Percentiles rank a stretch among this genome's conserved stretches.
These are phyloP conservation scores for Corymbia calophylla DNA, from an alignment of 441 rosid species.

Conservation along the genomic window DNA sequence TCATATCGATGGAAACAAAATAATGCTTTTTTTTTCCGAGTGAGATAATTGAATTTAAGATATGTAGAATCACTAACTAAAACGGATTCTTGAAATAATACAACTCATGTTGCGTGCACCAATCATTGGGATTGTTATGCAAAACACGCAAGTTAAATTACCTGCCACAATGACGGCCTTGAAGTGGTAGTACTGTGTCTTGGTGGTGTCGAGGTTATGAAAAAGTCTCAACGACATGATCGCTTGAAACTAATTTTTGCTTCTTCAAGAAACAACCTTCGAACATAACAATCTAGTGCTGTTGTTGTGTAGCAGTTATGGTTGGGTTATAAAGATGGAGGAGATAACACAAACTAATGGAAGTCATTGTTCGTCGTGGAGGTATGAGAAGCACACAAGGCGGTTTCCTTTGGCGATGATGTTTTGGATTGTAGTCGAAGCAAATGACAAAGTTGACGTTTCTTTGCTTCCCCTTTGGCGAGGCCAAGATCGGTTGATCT, in stretches of 20 bases:
- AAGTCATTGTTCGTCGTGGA: background rate
- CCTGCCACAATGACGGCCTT: background rate
- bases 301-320: background rate
- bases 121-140: too few relatives aligned
- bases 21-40: too few relatives aligned
- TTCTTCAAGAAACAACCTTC: background rate
- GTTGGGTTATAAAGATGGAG: background rate
- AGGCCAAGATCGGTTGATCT: background rate
- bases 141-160: too few relatives aligned
- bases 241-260: background rate
- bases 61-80: too few relatives aligned
- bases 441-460: background rate
- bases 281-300: background rate
- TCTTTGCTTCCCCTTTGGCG: background rate
- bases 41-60: background rate
- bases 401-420: background rate
- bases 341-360: background rate
- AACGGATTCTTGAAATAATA: too few relatives aligned
- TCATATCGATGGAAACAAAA: background rate
- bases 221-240: background rate
- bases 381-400: background rate
- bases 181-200: background rate
- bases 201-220: background rate
- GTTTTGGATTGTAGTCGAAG: background rate
- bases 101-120: too few relatives aligned